phyloP scores from a whole-genome alignment of 805 yeast species.

The Lipomyces sp. region DNA sequence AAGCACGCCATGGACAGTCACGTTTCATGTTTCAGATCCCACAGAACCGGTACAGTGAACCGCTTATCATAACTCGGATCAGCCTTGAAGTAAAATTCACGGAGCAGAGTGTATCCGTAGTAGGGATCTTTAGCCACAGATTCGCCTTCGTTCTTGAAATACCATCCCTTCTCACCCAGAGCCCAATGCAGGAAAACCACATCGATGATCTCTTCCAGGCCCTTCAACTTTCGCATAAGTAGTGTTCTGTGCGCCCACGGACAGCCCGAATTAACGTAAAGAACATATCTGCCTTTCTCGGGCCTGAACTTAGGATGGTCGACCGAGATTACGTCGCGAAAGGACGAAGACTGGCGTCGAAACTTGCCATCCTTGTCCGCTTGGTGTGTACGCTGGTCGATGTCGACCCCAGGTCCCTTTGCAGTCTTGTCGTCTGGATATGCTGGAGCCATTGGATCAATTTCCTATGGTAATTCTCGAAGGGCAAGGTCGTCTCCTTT shows the following conservation, averaged over 20 bases:
- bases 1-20: background rate
- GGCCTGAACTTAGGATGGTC: slow-evolving; percentile 68
- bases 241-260: slow-evolving; percentile 96
- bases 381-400: slow-evolving; percentile 34
- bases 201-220: slow-evolving; percentile 56
- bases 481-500: background rate
- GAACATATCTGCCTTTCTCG: slow-evolving; percentile 80
- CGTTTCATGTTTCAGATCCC: slow-evolving; percentile 82
- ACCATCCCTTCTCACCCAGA: slow-evolving; percentile 81
- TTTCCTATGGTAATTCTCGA: background rate
- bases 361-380: slow-evolving; percentile 38
- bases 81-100: slow-evolving; percentile 76
- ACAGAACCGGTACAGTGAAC: slow-evolving; percentile 89
- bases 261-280: slow-evolving; percentile 90
- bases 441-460: slow-evolving; percentile 17
- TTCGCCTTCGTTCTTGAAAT: slow-evolving; percentile 58
- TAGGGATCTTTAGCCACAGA: slow-evolving; percentile 57
- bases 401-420: slow-evolving; percentile 34
- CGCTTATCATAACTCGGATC: slow-evolving; percentile 77
- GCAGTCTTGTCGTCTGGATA: slow-evolving; percentile 30
- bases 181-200: slow-evolving; percentile 86
- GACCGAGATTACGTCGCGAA: slow-evolving; percentile 66
- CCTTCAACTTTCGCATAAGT: slow-evolving; percentile 74
- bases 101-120: slow-evolving; percentile 61
- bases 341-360: slow-evolving; percentile 47